phyloP scores from a whole-genome alignment of 129 eudicot species.

The Tagetes erecta region DNA sequence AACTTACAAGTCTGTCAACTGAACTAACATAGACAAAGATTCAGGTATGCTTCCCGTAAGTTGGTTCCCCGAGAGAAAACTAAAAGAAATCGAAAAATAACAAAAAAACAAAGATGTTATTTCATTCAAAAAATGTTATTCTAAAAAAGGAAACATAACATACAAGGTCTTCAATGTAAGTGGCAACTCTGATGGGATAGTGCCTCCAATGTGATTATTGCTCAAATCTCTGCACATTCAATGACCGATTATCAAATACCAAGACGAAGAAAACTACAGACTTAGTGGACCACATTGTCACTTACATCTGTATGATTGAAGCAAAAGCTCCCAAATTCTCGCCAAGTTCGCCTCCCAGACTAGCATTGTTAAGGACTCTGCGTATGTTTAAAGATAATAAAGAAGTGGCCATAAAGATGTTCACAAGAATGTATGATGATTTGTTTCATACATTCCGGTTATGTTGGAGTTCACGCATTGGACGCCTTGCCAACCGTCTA shows the following conservation, averaged over 20 bases:
- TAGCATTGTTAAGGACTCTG: conserved; percentile 66
- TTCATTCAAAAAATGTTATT: not conserved
- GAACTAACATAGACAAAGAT: conserved; percentile 62
- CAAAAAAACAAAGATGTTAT: not conserved
- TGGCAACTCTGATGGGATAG: conserved; percentile 70
- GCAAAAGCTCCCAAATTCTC: conserved; percentile 61
- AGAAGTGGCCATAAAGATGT: conserved; percentile 49
- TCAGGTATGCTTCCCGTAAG: conserved; percentile 76
- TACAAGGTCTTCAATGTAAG: conserved; percentile 71
- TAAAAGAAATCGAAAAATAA: conserved; percentile 20
- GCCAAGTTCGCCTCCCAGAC: conserved; percentile 79
- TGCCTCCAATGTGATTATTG: conserved; percentile 86
- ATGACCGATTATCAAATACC: conserved; percentile 20
- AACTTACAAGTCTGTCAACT: conserved; percentile 83
- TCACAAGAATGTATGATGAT: conserved; percentile 64
- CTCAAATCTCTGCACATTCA: conserved; percentile 62
- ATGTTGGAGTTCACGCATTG: conserved; percentile 79
- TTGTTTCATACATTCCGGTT: conserved; percentile 74
- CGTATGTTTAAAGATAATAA: conserved; percentile 25
- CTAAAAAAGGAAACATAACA: conserved; percentile 34
- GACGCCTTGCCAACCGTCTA: conserved; percentile 89
- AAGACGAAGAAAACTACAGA: not conserved
- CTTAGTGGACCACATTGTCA: conserved; percentile 24
- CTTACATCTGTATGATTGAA: conserved; percentile 80
- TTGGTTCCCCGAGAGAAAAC: conserved; percentile 63